Percentiles rank a stretch among this genome's conserved stretches.
Conservation (phyloP, 768 basidiomycete species). For the Cyathus striatus region DNA sequence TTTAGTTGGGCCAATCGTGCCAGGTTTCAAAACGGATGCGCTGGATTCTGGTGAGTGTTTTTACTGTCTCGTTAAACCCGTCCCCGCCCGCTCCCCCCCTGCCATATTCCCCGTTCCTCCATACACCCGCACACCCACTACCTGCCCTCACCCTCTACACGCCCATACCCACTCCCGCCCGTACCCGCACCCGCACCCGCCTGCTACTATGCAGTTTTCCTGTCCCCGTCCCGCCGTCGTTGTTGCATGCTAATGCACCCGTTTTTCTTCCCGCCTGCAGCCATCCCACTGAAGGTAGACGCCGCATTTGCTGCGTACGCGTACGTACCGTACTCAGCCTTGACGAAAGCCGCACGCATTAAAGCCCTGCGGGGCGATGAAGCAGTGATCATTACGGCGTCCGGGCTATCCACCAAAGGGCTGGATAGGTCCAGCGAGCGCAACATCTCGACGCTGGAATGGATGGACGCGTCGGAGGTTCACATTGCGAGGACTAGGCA, state of each 20-base stretch:
- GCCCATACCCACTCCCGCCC: neutral
- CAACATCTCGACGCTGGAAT: slow-evolving; percentile 12
- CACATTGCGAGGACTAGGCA: slow-evolving; percentile 6
- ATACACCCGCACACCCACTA: neutral
- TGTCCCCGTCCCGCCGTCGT: neutral
- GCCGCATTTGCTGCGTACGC: slow-evolving; percentile 8
- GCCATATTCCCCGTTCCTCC: neutral
- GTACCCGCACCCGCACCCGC: neutral
- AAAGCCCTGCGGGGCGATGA: slow-evolving; percentile 12
- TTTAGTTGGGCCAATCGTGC: no score
- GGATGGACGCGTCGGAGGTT: slow-evolving; percentile 2
- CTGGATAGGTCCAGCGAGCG: slow-evolving; percentile 12
- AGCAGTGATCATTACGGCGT: slow-evolving; percentile 7
- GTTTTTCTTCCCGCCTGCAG: slow-evolving; percentile 6
- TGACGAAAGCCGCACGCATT: slow-evolving; percentile 7
- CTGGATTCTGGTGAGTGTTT: slow-evolving; percentile 12
- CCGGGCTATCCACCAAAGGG: slow-evolving; percentile 7
- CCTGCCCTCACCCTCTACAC: neutral
- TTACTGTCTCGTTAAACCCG: no score
- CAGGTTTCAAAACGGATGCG: slow-evolving; percentile 14
- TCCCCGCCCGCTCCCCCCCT: no score
- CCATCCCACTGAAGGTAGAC: slow-evolving; percentile 12
- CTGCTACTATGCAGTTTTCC: neutral
- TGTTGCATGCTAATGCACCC: neutral
- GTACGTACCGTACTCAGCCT: slow-evolving; percentile 17